Conservation (phyloP, 306 rosid species). For the Chamaecrista fasciculata region DNA sequence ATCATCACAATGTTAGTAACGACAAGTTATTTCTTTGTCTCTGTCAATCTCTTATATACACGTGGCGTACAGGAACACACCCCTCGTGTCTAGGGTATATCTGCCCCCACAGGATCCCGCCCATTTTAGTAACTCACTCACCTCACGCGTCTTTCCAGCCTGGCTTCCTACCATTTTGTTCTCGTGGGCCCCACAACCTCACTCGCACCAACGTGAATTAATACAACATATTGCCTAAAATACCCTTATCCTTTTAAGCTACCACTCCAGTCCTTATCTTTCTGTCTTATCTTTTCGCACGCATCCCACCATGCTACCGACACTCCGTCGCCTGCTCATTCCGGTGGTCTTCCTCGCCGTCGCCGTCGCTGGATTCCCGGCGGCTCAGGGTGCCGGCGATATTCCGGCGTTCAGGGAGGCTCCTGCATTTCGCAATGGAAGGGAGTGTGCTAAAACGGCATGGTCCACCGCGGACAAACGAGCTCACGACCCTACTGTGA, state of each 20-base stretch:
- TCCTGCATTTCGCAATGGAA: slow-evolving; percentile 82
- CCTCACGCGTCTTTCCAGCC: slow-evolving; percentile 53
- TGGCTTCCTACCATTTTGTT: slow-evolving; percentile 30
- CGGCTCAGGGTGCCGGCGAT: neutral
- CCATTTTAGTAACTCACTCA: neutral
- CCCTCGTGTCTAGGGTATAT: neutral
- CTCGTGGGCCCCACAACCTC: neutral
- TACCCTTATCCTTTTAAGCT: neutral
- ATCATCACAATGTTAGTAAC: neutral
- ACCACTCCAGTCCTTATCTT: neutral
- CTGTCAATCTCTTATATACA: too few species aligned
- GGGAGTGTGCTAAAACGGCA: slow-evolving; percentile 45
- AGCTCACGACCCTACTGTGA: slow-evolving; percentile 43
- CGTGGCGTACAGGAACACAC: too few species aligned
- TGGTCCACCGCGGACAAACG: slow-evolving; percentile 31
- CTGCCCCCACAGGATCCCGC: neutral
- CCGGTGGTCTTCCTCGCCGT: slow-evolving; percentile 11
- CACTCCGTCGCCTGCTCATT: neutral
- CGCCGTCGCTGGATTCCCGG: slow-evolving; percentile 12
- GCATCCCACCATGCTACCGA: slow-evolving; percentile 41
- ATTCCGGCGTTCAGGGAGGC: slow-evolving; percentile 71
- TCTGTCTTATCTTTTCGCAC: neutral
- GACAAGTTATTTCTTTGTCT: neutral
- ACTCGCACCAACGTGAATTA: neutral
- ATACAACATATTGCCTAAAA: neutral